A percentile compares a stretch with the other conserved stretches of the same genome.
Evolutionary conservation across 257 asterid genomes (phyloP).

Genomic region (Solanum tacnaense): DNA sequence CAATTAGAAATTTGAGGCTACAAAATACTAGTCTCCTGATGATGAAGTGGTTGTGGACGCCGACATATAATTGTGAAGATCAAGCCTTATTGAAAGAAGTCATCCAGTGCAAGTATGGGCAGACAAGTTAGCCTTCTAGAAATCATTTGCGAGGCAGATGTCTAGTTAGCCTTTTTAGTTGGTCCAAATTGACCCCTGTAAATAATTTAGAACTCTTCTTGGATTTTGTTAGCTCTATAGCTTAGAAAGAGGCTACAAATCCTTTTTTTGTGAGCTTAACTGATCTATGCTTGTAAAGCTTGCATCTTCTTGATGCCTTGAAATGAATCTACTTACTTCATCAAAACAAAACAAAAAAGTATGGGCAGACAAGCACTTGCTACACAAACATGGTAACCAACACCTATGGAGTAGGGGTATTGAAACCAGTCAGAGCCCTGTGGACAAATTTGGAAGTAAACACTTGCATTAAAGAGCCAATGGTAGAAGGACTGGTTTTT

Average conservation of each 20-base stretch:
- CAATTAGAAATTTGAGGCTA: neutral
- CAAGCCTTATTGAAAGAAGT: neutral
- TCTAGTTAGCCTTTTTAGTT: no score
- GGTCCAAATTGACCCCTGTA: no score
- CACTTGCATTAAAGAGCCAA: neutral
- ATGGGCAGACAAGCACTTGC: neutral
- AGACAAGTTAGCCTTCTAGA: neutral
- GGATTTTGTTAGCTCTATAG: no score
- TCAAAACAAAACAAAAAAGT: no score
- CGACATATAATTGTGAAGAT: neutral
- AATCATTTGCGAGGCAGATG: no score
- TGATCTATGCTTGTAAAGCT: no score
- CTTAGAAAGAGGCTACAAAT: no score
- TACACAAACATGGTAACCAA: neutral
- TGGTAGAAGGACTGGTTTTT: neutral
- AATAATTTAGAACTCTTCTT: no score
- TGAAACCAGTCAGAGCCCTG: neutral
- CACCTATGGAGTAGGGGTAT: neutral
- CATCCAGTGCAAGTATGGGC: neutral
- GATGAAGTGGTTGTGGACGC: neutral
- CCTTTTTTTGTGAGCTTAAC: no score
- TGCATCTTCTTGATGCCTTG: no score
- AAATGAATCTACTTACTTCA: no score
- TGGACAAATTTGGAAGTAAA: neutral
- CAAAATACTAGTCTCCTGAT: neutral